phyloP scores from a whole-genome alignment of 768 basidiomycete genomes.

The Russula sp. region DNA sequence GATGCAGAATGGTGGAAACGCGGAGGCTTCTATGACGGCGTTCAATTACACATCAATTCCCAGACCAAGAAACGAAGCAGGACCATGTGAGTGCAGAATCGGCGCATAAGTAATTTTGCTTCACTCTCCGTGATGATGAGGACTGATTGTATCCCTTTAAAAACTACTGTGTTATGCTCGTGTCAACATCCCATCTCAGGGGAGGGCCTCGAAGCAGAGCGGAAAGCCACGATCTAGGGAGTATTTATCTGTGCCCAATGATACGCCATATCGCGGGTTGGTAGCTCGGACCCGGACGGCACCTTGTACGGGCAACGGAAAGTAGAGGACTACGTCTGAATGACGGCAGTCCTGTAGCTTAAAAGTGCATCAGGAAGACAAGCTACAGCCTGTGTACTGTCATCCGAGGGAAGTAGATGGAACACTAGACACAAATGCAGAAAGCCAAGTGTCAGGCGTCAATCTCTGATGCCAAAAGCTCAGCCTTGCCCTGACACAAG shows the following conservation, averaged over 20 bases:
- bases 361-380: neutral
- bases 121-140: neutral
- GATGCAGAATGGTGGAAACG: neutral
- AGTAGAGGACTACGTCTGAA: constrained; percentile 8
- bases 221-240: neutral
- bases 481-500: constrained; percentile 48
- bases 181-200: neutral
- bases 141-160: constrained; percentile 7
- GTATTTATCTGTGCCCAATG: constrained; percentile 56
- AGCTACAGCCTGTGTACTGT: neutral
- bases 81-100: neutral
- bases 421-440: neutral
- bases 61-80: neutral
- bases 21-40: too few relatives aligned
- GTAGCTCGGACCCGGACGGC: constrained; percentile 54
- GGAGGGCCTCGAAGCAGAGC: neutral
- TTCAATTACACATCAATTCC: neutral
- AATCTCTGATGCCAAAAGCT: constrained; percentile 50
- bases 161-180: neutral
- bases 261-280: constrained; percentile 64
- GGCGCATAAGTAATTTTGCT: neutral
- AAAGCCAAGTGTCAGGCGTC: constrained; percentile 44
- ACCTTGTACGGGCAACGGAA: constrained; percentile 64
- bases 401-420: neutral
- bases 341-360: constrained; percentile 12